phyloP scores from a whole-genome alignment of 768 basidiomycete genomes.

The Naganishia antarctica region DNA sequence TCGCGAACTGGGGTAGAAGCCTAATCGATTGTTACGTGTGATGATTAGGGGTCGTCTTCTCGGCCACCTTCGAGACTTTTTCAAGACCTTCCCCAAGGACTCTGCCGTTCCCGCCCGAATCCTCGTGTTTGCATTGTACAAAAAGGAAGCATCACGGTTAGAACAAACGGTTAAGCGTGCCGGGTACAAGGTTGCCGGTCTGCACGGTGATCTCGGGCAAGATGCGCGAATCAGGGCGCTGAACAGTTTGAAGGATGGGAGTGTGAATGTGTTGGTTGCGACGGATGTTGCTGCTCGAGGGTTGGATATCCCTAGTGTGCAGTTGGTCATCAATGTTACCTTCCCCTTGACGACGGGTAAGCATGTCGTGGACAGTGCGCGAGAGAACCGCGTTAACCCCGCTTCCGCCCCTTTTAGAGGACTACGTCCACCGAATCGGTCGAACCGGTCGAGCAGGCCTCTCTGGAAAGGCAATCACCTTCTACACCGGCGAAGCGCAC shows the following conservation, averaged over 20 bases:
- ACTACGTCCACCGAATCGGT: conserved; percentile 49
- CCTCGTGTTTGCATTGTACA: conserved; percentile 92
- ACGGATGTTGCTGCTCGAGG: conserved; percentile 97
- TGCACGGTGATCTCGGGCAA: conserved; percentile 91
- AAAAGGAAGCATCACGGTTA: conserved; percentile 91
- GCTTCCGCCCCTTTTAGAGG: conserved; percentile 30
- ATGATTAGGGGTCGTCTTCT: conserved; percentile 41
- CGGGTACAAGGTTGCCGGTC: conserved; percentile 70
- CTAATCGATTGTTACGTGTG: background rate
- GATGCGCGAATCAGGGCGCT: conserved; percentile 74
- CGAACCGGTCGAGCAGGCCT: conserved; percentile 77
- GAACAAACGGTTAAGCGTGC: conserved; percentile 69
- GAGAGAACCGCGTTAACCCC: background rate
- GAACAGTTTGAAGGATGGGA: conserved; percentile 78
- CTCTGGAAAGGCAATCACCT: conserved; percentile 85
- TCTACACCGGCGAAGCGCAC: conserved; percentile 88
- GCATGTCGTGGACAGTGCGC: conserved; percentile 50
- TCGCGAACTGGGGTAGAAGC: background rate
- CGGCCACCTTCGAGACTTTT: conserved; percentile 45
- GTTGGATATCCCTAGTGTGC: conserved; percentile 93
- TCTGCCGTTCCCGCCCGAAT: conserved; percentile 59
- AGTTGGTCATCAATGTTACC: conserved; percentile 91
- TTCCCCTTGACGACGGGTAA: conserved; percentile 91
- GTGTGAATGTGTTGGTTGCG: conserved; percentile 77
- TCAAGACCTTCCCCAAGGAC: conserved; percentile 53